These are phyloP conservation scores for Plasmodium inui DNA, from an alignment of 169 alveolate species.

Conservation along the genomic window DNA sequence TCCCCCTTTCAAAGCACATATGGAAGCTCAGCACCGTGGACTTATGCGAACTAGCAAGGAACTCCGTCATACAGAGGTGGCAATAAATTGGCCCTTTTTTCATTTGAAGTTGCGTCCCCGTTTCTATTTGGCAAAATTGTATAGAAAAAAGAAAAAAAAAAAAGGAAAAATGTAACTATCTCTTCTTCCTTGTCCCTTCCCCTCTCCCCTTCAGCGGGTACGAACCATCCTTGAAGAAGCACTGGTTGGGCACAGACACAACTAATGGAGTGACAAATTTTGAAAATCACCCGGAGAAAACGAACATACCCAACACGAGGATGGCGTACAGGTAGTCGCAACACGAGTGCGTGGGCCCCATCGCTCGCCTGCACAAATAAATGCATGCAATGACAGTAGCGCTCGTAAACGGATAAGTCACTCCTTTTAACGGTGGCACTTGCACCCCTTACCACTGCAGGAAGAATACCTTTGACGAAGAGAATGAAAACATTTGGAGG, in stretches of 20 bases:
- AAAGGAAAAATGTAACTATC: not conserved
- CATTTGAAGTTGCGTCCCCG: not conserved
- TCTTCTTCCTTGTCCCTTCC: not conserved
- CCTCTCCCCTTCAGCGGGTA: slow-evolving; percentile 68
- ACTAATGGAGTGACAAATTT: not conserved
- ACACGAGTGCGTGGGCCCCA: not conserved
- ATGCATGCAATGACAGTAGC: not conserved
- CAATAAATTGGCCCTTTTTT: not conserved
- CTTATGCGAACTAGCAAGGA: slow-evolving; percentile 93
- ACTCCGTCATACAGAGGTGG: slow-evolving; percentile 90
- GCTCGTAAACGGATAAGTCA: not conserved
- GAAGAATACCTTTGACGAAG: slow-evolving; percentile 43
- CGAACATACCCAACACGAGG: slow-evolving; percentile 56
- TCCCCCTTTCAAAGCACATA: slow-evolving; percentile 78
- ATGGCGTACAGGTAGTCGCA: slow-evolving; percentile 50
- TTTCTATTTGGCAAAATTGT: not conserved
- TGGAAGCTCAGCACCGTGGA: slow-evolving; percentile 91
- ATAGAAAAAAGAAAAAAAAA: too few relatives aligned
- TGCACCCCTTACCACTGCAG: not conserved
- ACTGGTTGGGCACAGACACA: slow-evolving; percentile 79
- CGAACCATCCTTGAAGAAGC: slow-evolving; percentile 81
- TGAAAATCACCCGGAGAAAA: slow-evolving; percentile 48
- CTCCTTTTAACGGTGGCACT: not conserved
- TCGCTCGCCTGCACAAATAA: not conserved
- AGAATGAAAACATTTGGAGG: slow-evolving; percentile 21